A percentile compares a stretch with the other conserved stretches of the same genome.
Conservation (phyloP, 2,329 filamentous ascomycete genomes). For the Didymella segeticola region DNA sequence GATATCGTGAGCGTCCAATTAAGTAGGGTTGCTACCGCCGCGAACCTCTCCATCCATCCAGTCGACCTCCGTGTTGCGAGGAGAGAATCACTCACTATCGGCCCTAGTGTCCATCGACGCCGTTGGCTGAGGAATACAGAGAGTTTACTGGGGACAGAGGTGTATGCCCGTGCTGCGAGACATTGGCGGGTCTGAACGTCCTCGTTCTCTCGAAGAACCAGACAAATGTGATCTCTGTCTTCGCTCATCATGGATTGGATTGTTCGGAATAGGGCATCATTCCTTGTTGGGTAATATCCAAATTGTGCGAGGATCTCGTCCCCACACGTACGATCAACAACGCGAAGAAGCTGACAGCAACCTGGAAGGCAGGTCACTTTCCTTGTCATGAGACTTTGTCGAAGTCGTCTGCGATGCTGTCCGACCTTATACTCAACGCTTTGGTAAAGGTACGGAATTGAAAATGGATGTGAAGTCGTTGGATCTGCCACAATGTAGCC, state of each 20-base stretch:
- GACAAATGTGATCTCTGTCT: constrained; percentile 58
- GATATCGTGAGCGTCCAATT: constrained; percentile 26
- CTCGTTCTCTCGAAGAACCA: constrained; percentile 51
- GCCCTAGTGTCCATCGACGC: constrained; percentile 58
- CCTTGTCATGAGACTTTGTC: constrained; percentile 58
- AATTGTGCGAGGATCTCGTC: constrained; percentile 57
- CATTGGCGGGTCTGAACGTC: constrained; percentile 56
- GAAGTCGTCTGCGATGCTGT: constrained; percentile 53
- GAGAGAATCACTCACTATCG: constrained; percentile 58
- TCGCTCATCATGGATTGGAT: constrained; percentile 60
- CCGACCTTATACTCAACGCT: constrained; percentile 53
- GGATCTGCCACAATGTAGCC: constrained; percentile 59
- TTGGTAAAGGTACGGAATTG: constrained; percentile 56
- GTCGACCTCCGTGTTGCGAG: constrained; percentile 55
- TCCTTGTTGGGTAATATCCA: constrained; percentile 58
- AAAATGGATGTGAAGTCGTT: constrained; percentile 34
- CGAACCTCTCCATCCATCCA: constrained; percentile 52
- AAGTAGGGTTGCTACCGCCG: constrained; percentile 25
- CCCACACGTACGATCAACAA: constrained; percentile 47
- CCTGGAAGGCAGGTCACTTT: constrained; percentile 60
- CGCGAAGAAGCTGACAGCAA: constrained; percentile 59
- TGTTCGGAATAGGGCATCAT: constrained; percentile 57
- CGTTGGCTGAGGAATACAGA: constrained; percentile 59
- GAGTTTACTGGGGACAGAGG: constrained; percentile 36
- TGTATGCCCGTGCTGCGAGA: constrained; percentile 56